Percentiles rank a stretch among this genome's conserved stretches.
phyloP scores from a whole-genome alignment of 2,329 filamentous ascomycete genomes.

The Fusarium sacchari region DNA sequence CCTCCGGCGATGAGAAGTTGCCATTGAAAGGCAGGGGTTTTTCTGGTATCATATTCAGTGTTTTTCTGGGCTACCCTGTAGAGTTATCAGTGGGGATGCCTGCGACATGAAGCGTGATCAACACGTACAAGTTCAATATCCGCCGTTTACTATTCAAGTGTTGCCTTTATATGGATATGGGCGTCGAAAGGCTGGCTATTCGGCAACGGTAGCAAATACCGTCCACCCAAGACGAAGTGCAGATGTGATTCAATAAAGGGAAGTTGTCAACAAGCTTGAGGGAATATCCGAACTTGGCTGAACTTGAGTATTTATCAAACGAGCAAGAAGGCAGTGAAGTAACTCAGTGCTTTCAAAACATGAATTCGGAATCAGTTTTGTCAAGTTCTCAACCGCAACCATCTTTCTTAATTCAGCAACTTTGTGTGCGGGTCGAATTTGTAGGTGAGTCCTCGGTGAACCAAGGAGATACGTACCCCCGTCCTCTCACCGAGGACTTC shows the following conservation, averaged over 20 bases:
- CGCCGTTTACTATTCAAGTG: neutral
- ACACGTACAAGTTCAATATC: neutral
- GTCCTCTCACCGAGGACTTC: conserved; percentile 19
- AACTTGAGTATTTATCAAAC: neutral
- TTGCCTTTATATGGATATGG: neutral
- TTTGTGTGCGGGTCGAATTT: conserved; percentile 43
- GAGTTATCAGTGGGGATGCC: neutral
- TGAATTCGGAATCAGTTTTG: neutral
- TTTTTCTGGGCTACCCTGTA: conserved; percentile 34
- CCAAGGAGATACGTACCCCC: conserved; percentile 31
- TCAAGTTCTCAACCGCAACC: conserved; percentile 26
- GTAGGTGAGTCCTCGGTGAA: conserved; percentile 38
- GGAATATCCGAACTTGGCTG: neutral
- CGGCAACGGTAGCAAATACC: neutral
- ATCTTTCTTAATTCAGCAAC: conserved; percentile 11
- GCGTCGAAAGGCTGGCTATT: too few species aligned
- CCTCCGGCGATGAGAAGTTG: conserved; percentile 75
- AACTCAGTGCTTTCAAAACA: neutral
- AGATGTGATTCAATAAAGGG: neutral
- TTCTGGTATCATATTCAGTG: conserved; percentile 57
- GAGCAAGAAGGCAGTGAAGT: neutral
- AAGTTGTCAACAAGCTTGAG: neutral
- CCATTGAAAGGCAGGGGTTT: conserved; percentile 74
- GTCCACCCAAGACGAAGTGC: neutral
- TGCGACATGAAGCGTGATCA: neutral